Conservation (phyloP, 306 rosid genomes). For the Urtica urens region DNA sequence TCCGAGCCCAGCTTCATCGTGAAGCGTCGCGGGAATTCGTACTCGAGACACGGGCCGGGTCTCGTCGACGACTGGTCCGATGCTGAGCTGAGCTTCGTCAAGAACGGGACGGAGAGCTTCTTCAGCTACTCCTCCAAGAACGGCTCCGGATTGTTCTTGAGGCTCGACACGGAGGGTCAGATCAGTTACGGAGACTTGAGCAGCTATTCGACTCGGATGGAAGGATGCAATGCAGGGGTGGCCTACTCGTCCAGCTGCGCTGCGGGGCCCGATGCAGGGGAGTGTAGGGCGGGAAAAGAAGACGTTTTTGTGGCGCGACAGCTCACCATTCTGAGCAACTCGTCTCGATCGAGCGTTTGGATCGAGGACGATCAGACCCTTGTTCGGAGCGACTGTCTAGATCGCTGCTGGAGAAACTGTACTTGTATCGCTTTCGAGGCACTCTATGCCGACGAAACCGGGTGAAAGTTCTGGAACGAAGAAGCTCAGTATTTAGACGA, state of each 20-base stretch:
- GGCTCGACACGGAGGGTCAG: neutral
- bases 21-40: neutral
- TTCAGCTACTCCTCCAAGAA: neutral
- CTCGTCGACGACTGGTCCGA: neutral
- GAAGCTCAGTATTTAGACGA: neutral
- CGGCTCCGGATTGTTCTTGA: neutral
- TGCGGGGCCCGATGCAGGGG: neutral
- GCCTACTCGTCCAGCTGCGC: slow-evolving; percentile 1
- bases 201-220: neutral
- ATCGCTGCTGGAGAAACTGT: slow-evolving; percentile 6
- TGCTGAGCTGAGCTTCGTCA: neutral
- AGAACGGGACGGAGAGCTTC: neutral
- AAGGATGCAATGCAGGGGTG: neutral
- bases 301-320: neutral
- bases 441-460: neutral
- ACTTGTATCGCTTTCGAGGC: slow-evolving; percentile 8
- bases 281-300: neutral
- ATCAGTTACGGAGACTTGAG: neutral
- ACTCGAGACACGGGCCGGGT: neutral
- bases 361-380: neutral
- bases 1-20: neutral
- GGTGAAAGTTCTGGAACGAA: slow-evolving; percentile 3
- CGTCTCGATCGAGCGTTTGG: neutral
- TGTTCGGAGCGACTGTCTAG: slow-evolving; percentile 4
- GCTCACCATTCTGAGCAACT: neutral